Evolutionary conservation across 202 grass and related monocot genomes (phyloP).

Genomic region (Schoenoplectus triqueter): DNA sequence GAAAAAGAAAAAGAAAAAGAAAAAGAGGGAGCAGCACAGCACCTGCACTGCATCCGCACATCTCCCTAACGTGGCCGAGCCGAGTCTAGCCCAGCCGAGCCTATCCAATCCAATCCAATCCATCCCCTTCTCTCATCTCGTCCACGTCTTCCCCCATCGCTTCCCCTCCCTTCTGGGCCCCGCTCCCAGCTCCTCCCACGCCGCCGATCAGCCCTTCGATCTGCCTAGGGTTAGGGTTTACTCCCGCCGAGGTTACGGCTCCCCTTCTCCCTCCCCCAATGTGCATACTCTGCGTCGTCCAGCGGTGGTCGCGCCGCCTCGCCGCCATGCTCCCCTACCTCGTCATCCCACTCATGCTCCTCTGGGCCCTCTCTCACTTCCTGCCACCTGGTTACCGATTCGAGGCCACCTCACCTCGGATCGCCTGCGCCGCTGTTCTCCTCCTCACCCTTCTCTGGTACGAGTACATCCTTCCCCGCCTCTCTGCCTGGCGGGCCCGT

Average conservation of each 20-base stretch:
- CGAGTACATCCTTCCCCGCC: constrained; percentile 78
- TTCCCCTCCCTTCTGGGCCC: not conserved
- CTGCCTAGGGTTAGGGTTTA: constrained; percentile 30
- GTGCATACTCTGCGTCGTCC: constrained; percentile 94
- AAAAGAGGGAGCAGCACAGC: constrained; percentile 8
- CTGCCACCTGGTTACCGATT: constrained; percentile 78
- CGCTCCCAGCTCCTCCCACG: not conserved
- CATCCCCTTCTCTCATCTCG: constrained; percentile 32
- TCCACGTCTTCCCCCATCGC: not conserved
- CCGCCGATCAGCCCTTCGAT: not conserved
- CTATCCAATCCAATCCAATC: not conserved
- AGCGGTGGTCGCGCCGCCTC: constrained; percentile 95
- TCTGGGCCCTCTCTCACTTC: constrained; percentile 88
- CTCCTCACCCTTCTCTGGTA: constrained; percentile 98
- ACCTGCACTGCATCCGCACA: not conserved
- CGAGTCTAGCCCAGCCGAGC: too few species aligned
- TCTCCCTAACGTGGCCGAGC: constrained; percentile 1
- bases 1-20: not conserved
- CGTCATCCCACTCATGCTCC: constrained; percentile 77
- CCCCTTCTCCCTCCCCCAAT: constrained; percentile 44
- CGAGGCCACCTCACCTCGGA: constrained; percentile 90
- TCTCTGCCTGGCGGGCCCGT: constrained; percentile 77
- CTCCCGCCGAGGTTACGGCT: constrained; percentile 25
- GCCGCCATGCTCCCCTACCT: constrained; percentile 94
- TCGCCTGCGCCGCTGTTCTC: constrained; percentile 89